Evolutionary conservation across 169 alveolate genomes (phyloP).

Genomic region (Plasmodium falciparum): DNA sequence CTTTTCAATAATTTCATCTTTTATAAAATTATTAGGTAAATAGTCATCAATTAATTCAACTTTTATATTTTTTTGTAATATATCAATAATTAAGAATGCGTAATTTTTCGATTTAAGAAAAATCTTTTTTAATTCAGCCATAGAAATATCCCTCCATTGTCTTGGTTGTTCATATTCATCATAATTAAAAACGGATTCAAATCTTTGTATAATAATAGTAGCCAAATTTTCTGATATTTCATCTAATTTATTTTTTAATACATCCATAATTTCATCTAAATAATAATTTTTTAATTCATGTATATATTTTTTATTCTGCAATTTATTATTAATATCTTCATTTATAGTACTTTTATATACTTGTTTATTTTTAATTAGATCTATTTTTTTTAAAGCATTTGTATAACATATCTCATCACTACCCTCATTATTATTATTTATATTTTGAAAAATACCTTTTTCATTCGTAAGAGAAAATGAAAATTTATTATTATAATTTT

Average conservation of each 20-base stretch:
- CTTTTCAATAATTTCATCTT: slow-evolving; percentile 57
- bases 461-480: not conserved
- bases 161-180: slow-evolving; percentile 78
- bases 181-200: slow-evolving; percentile 74
- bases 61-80: slow-evolving; percentile 62
- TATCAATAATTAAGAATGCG: slow-evolving; percentile 68
- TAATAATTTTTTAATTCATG: slow-evolving; percentile 33
- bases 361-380: slow-evolving; percentile 44
- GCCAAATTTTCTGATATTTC: slow-evolving; percentile 65
- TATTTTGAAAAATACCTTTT: not conserved
- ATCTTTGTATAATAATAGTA: slow-evolving; percentile 46
- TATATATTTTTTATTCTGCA: slow-evolving; percentile 7
- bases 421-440: not conserved
- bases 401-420: slow-evolving; percentile 1
- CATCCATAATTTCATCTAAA: slow-evolving; percentile 57
- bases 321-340: slow-evolving; percentile 39
- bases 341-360: slow-evolving; percentile 30
- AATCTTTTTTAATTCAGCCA: slow-evolving; percentile 45
- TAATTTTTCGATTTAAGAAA: slow-evolving; percentile 67
- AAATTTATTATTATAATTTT: not conserved
- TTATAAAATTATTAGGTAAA: slow-evolving; percentile 52
- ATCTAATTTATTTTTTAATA: slow-evolving; percentile 44
- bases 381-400: slow-evolving; percentile 24
- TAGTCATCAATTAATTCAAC: slow-evolving; percentile 72
- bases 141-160: slow-evolving; percentile 75